Conservation (phyloP, 2,329 filamentous ascomycete genomes). For the Diaporthe citrichinensis region DNA sequence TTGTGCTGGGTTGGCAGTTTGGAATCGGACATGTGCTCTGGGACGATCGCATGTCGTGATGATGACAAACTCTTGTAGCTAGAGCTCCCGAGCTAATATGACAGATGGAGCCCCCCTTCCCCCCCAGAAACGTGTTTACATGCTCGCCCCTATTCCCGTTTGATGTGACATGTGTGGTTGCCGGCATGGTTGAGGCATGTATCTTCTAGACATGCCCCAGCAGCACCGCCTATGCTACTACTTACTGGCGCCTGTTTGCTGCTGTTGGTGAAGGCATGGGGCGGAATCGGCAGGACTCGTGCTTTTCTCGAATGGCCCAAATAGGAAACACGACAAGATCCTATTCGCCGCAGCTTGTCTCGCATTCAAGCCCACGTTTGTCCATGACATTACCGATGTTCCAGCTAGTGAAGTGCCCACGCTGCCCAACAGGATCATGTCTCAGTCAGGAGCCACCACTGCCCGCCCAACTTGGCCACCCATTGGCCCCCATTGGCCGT, state of each 20-base stretch:
- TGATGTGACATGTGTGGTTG: not conserved
- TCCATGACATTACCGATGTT: not conserved
- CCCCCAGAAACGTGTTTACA: not conserved
- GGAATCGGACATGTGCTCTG: conserved; percentile 40
- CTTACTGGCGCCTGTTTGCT: not conserved
- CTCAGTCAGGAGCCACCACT: not conserved
- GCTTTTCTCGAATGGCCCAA: not conserved
- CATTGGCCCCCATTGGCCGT: not conserved
- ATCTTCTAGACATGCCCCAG: not conserved
- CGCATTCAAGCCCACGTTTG: conserved; percentile 13
- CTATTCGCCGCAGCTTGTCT: not conserved
- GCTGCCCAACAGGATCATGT: not conserved
- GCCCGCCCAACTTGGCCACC: not conserved
- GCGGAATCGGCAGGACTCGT: not conserved
- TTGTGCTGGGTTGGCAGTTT: conserved; percentile 35
- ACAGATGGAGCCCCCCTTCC: conserved; percentile 27
- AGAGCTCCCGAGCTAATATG: conserved; percentile 39
- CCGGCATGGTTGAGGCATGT: not conserved
- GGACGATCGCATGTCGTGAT: conserved; percentile 37
- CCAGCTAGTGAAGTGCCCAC: not conserved
- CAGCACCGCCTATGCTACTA: not conserved
- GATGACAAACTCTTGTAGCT: conserved; percentile 38
- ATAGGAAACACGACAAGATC: conserved; percentile 1
- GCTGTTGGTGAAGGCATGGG: not conserved
- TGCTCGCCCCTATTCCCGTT: not conserved